These are phyloP conservation scores for Rosa hybrid DNA, from an alignment of 331 rosid genomes.

Conservation along the genomic window DNA sequence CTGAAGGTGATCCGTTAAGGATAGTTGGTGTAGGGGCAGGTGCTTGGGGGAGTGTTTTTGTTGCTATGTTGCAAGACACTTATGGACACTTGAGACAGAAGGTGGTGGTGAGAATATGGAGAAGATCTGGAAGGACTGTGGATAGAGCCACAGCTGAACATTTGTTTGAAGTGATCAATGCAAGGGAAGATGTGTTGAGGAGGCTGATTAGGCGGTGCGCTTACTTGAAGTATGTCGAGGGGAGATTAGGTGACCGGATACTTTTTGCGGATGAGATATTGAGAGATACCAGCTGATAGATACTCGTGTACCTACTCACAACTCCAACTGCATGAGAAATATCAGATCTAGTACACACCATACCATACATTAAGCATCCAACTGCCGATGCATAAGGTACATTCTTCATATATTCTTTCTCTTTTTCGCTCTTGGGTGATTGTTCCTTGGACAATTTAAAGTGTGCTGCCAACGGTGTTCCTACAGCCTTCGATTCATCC, in stretches of 20 bases:
- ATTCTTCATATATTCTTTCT: too few species aligned
- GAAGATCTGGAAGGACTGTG: constrained; percentile 70
- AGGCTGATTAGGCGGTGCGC: constrained; percentile 88
- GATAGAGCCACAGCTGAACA: constrained; percentile 81
- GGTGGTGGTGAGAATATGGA: constrained; percentile 76
- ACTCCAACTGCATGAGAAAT: too few species aligned
- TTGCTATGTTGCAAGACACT: constrained; percentile 76
- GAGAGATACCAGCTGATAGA: too few species aligned
- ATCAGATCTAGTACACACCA: too few species aligned
- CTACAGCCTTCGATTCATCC: too few species aligned
- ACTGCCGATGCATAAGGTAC: too few species aligned
- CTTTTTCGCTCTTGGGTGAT: too few species aligned
- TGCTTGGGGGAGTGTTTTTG: constrained; percentile 92
- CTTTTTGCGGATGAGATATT: constrained; percentile 85
- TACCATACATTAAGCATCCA: too few species aligned
- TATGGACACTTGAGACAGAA: constrained; percentile 78
- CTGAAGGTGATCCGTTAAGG: constrained; percentile 69
- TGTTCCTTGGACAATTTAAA: too few species aligned
- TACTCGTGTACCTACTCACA: too few species aligned
- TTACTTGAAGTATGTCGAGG: constrained; percentile 88
- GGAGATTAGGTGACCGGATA: constrained; percentile 74
- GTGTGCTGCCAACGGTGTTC: too few species aligned
- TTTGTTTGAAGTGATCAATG: constrained; percentile 84
- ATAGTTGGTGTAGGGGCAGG: constrained; percentile 87
- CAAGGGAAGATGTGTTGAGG: constrained; percentile 88